Base-by-base conservation (phyloP, 2,329 filamentous ascomycete genomes). In the Epichloe bromicola region DNA sequence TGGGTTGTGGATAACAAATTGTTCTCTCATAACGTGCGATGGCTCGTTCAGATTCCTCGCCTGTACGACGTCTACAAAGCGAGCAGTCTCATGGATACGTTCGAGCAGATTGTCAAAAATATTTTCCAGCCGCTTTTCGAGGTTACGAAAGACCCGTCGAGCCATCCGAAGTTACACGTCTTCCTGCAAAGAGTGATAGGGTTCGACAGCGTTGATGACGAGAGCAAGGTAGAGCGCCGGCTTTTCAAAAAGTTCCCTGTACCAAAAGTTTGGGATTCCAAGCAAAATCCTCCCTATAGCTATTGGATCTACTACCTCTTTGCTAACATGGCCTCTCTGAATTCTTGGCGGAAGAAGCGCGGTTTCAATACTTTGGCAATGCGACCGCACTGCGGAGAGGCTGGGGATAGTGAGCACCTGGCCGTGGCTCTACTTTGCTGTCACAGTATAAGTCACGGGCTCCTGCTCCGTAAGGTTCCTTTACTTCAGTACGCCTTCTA, bases 291-390 rank as follows among this genome's bases (percentile, higher is more conserved):
- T 14, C 93, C 93, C 0, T 98, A 98, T 71, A 96, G 86, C 65
- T 98, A 98, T 70, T 98, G 93, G 93, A 86, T 97, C 63, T 98
- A 98, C 70, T 95, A 95, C 63, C 76, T 97, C 49, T 97, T 93
- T 62, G 83, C 93, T 56, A 98, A 98, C 66, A 88, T 96, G 67
- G 79, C 85, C 1, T 95, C 90, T 10, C 76, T 98, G 59, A 98
- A 98, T 64, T 79, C 85, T 53, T 96, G 87, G 85, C 82, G 93
- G 42, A 91, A 88, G 63, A 83, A 85, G 63, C 83, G 91, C 48
- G 90, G 90, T 1, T 96, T 97, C 76, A 98, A 95, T 66, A 98
- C 93, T 0, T 94, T 98, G 65, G 75, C 94, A 17, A 74, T 98
- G 48, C 82, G 93, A 39, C 93, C 93, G 10, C 93, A 98, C 68